Percentiles rank a stretch among this genome's conserved stretches.
phyloP scores from a whole-genome alignment of 441 rosid species.

The Adansonia rubrostipa region DNA sequence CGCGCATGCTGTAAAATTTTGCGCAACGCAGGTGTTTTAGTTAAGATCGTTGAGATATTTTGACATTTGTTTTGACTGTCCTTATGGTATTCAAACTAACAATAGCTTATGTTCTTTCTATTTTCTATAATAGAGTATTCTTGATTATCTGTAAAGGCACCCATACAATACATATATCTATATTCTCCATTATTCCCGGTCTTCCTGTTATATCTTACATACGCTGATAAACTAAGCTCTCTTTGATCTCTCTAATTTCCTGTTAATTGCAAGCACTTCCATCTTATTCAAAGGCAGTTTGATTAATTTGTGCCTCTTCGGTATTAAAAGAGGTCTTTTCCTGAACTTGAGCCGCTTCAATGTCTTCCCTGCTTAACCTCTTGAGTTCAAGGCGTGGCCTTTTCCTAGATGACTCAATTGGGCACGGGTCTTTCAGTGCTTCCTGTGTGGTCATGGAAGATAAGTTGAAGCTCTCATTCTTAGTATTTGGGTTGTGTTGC shows the following conservation, averaged over 20 bases:
- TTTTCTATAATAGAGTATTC: neutral
- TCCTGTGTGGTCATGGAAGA: neutral
- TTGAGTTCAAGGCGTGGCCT: neutral
- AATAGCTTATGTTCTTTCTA: neutral
- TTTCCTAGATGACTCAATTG: neutral
- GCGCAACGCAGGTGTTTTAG: constrained; percentile 29
- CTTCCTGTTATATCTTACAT: neutral
- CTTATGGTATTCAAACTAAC: neutral
- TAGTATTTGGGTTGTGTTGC: neutral
- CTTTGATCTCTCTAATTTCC: neutral
- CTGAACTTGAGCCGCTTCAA: neutral
- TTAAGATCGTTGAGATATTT: constrained; percentile 23
- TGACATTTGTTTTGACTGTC: neutral
- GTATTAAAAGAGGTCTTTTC: neutral
- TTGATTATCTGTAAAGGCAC: neutral
- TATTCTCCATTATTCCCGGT: neutral
- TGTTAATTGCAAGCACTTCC: neutral
- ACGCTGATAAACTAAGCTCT: neutral
- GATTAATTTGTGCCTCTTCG: neutral
- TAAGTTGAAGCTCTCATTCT: neutral
- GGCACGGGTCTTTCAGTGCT: neutral
- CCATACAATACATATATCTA: neutral
- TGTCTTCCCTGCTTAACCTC: neutral
- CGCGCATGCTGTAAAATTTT: constrained; percentile 46
- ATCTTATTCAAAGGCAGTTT: neutral